Base-by-base conservation (phyloP, 2,329 filamentous ascomycete genomes). In the Talaromyces sp. region DNA sequence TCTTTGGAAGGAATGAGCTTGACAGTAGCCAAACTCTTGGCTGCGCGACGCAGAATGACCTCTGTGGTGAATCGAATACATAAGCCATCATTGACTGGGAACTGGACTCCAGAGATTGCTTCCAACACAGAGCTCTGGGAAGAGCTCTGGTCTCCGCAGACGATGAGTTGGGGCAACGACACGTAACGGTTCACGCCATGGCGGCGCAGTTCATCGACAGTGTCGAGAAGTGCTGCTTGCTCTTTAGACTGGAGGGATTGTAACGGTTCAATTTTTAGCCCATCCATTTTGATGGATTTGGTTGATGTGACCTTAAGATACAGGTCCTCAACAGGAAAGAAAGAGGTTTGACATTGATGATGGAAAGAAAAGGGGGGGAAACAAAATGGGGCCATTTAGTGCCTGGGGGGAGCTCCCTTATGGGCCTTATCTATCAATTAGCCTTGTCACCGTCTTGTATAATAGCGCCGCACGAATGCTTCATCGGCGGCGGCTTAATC, bases 71-170 rank as follows among this genome's bases (percentile, higher is more conserved):
- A 86, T 17, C 84, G 75, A 0, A 84, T 87, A 63, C 84, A 87
- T 1, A 84, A 77, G 48, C 79, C 82, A 53, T 82, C 81, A 60
- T 83, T 81, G 57, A 80, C 75, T 0, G 84, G 84, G 48, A 88
- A 87, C 0, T 78, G 77, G 1, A 89, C 80, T 9, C 80, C 78
- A 0, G 84, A 83, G 48, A 88, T 82, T 0, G 84, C 85, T 62
- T 87, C 82, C 0, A 88, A 77, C 0, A 87, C 82, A 0, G 83
- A 86, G n/a, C 80, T 84, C 65, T 88, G 88, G 2, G 84, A 84
- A 0, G 80, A 79, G 0, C 80, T 84, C 57, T 84, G 82, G 56
- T 84, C 80, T 4, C 85, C 84, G 28, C 81, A 81, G 4, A 86
- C 83, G 3, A 86, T 77, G 37, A 84, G 75, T 62, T 83, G 79